Evolutionary conservation across 1,139 yeast genomes (phyloP).

Genomic region (Yamadazyma diddensiae): DNA sequence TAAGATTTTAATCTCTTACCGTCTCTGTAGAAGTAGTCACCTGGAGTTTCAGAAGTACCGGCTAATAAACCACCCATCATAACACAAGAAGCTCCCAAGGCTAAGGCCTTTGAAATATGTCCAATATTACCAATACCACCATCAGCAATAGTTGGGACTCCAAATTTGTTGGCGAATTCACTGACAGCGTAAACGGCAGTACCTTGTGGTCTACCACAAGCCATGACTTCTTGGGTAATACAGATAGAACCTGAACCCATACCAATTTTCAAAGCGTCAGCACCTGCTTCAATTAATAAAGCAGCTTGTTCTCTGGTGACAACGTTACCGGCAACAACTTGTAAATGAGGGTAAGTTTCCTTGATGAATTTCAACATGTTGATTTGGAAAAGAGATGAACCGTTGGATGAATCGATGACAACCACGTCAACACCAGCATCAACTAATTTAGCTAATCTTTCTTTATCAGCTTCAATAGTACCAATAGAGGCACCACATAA

Average conservation of each 20-base stretch:
- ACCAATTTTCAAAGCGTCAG: slow-evolving; percentile 97
- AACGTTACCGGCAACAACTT: slow-evolving; percentile 97
- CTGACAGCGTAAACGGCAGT: slow-evolving; percentile 88
- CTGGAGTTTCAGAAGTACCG: slow-evolving; percentile 98
- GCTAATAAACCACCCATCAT: slow-evolving; percentile 99
- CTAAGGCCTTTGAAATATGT: slow-evolving; percentile 94
- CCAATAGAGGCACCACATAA: slow-evolving; percentile 99
- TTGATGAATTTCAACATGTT: slow-evolving; percentile 93
- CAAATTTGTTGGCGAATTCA: slow-evolving; percentile 84
- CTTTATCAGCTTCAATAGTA: slow-evolving; percentile 84
- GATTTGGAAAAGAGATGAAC: slow-evolving; percentile 92
- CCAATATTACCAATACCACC: slow-evolving; percentile 99
- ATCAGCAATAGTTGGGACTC: slow-evolving; percentile 97
- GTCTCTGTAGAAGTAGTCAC: slow-evolving; percentile 95
- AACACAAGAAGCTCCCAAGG: slow-evolving; percentile 94
- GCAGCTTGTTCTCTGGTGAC: slow-evolving; percentile 99
- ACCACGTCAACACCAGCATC: slow-evolving; percentile 98
- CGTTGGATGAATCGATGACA: slow-evolving; percentile 93
- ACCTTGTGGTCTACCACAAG: slow-evolving; percentile 99
- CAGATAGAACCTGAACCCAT: slow-evolving; percentile 99
- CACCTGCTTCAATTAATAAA: slow-evolving; percentile 89
- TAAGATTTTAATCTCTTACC: slow-evolving; percentile 96
- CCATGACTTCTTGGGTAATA: slow-evolving; percentile 99
- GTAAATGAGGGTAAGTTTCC: slow-evolving; percentile 69
- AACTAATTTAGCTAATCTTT: slow-evolving; percentile 78